A percentile compares a stretch with the other conserved stretches of the same genome.
phyloP scores from a whole-genome alignment of 176 grass and related monocot genomes.

The Avena insularis region DNA sequence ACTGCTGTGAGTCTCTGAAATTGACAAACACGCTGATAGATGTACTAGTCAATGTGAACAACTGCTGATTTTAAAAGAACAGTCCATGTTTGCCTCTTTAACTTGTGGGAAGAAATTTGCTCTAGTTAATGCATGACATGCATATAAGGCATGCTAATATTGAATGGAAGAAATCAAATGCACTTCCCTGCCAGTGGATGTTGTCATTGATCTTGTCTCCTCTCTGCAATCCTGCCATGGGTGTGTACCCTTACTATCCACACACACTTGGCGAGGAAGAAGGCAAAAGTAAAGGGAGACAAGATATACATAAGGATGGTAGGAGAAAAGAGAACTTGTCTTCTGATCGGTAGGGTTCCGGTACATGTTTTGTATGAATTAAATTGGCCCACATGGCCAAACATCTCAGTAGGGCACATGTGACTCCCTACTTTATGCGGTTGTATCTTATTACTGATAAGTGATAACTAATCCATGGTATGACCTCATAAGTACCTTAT shows the following conservation, averaged over 20 bases:
- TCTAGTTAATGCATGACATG: not conserved
- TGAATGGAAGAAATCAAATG: conserved; percentile 6
- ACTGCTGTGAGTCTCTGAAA: not conserved
- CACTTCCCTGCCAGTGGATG: not conserved
- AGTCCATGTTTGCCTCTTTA: not conserved
- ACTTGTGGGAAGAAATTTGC: not conserved
- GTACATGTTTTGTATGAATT: conserved; percentile 11
- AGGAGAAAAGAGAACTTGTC: not conserved
- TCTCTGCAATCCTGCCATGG: conserved; percentile 33
- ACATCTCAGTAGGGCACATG: not conserved
- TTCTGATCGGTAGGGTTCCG: not conserved
- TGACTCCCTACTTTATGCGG: not conserved
- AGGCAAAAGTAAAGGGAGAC: not conserved
- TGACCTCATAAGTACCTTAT: not conserved
- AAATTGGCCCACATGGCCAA: not conserved
- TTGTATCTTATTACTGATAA: not conserved
- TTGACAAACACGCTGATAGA: conserved; percentile 30
- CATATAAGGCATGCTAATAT: conserved; percentile 24
- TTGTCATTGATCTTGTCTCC: conserved; percentile 28
- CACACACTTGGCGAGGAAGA: conserved; percentile 15
- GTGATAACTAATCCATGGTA: not conserved
- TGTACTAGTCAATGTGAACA: not conserved
- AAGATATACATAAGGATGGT: not conserved
- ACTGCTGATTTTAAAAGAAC: not conserved
- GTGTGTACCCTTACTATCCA: not conserved